These are phyloP conservation scores for Aegilops tauschii DNA, from an alignment of 176 grass and related monocot species.

Conservation along the genomic window DNA sequence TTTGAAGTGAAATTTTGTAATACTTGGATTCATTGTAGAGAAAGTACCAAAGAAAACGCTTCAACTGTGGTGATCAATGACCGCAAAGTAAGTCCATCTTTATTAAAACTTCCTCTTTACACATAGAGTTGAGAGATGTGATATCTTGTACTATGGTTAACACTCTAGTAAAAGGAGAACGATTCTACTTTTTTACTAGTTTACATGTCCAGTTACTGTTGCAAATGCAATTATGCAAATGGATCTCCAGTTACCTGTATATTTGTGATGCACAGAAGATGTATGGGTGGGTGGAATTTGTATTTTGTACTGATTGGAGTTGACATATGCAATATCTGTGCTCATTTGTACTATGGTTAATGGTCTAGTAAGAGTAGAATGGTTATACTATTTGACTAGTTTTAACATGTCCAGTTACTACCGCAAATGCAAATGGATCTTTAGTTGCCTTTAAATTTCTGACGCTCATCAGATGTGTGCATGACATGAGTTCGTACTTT, in stretches of 20 bases:
- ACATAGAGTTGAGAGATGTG: background rate
- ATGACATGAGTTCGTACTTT: background rate
- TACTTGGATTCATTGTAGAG: constrained; percentile 22
- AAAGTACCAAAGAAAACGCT: constrained; percentile 42
- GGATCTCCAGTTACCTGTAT: background rate
- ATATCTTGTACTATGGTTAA: background rate
- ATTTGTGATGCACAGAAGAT: background rate
- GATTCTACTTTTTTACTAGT: background rate
- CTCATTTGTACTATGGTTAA: background rate
- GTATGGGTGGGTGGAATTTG: background rate
- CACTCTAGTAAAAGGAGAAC: background rate
- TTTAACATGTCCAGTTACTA: background rate
- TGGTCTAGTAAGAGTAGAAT: constrained; percentile 5
- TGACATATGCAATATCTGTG: background rate
- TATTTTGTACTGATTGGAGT: background rate
- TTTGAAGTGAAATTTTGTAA: background rate
- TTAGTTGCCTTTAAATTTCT: background rate
- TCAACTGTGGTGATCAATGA: constrained; percentile 44
- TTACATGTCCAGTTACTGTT: background rate
- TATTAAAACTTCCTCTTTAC: background rate
- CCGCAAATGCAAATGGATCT: background rate
- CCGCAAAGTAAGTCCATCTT: constrained; percentile 50
- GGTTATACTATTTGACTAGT: constrained; percentile 1
- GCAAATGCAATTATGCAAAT: background rate
- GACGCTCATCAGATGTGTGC: background rate